phyloP scores from a whole-genome alignment of 805 yeast species.

The Metschnikowia shivogae region DNA sequence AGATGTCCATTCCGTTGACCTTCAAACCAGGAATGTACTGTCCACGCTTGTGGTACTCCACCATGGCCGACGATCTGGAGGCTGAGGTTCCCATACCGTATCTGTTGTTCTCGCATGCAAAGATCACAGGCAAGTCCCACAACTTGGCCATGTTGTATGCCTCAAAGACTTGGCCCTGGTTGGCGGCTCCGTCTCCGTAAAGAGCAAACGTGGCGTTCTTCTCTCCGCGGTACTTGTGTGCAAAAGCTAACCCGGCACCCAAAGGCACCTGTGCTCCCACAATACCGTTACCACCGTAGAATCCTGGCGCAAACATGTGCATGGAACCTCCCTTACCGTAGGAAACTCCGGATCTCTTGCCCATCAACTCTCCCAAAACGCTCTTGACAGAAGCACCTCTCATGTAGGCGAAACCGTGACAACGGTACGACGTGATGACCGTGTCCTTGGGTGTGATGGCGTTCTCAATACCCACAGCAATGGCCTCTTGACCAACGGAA shows the following conservation, averaged over 20 bases:
- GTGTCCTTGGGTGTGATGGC: constrained; percentile 85
- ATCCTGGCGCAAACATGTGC: constrained; percentile 96
- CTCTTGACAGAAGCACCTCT: constrained; percentile 90
- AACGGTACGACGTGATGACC: constrained; percentile 94
- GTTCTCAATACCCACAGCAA: constrained; percentile 96
- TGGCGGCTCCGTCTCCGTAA: constrained; percentile 99
- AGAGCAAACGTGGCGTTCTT: constrained; percentile 75
- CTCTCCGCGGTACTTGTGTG: constrained; percentile 89
- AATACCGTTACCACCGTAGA: constrained; percentile 99
- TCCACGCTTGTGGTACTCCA: constrained; percentile 98
- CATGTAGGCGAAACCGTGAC: constrained; percentile 97
- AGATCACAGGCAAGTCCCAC: constrained; percentile 93
- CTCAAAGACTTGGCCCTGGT: constrained; percentile 99
- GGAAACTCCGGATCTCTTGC: constrained; percentile 91
- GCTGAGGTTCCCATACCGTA: constrained; percentile 99
- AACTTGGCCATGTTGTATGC: constrained; percentile 98
- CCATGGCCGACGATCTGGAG: constrained; percentile 91
- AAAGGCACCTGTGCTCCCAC: constrained; percentile 99
- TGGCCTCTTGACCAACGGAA: constrained; percentile 97
- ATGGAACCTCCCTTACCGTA: constrained; percentile 99
- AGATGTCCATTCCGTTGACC: constrained; percentile 97
- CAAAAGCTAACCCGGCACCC: constrained; percentile 98
- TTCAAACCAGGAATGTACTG: constrained; percentile 98
- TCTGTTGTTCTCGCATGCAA: constrained; percentile 98
- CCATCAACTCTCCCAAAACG: constrained; percentile 94